These are phyloP conservation scores for Boletus bicolor DNA, from an alignment of 768 basidiomycete species.

Conservation along the genomic window DNA sequence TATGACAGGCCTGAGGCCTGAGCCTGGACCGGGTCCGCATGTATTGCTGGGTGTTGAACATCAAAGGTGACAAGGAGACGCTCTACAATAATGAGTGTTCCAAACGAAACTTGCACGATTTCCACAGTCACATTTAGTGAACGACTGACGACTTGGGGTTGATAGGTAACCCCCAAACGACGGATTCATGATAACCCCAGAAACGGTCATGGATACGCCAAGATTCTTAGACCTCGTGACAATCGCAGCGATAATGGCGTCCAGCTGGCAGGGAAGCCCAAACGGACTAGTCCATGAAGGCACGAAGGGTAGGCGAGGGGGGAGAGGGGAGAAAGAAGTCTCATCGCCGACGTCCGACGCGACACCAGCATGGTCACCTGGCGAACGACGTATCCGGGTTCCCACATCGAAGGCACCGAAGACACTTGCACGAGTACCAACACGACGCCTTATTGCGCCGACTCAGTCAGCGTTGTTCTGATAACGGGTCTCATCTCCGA, in stretches of 20 bases:
- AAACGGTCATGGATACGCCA: conserved; percentile 7
- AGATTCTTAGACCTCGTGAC: conserved; percentile 6
- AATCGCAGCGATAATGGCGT: not conserved
- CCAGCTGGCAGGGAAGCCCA: not conserved
- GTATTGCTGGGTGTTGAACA: not conserved
- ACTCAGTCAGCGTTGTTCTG: not conserved
- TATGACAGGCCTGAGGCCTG: conserved; percentile 6
- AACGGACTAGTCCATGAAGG: not conserved
- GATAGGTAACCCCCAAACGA: not conserved
- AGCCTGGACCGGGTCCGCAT: not conserved
- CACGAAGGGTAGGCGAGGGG: not conserved
- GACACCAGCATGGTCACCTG: not conserved
- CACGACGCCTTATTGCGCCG: conserved; percentile 3
- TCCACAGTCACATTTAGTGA: not conserved
- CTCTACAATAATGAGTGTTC: not conserved
- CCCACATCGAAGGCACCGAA: conserved; percentile 10
- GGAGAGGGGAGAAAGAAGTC: conserved; percentile 1
- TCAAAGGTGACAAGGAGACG: not conserved
- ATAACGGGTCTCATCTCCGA: conserved; percentile 1
- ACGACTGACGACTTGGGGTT: not conserved
- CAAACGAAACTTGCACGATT: not conserved
- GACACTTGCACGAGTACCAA: not conserved
- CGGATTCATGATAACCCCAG: conserved; percentile 5
- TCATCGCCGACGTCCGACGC: not conserved
- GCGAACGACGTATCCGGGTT: not conserved